A percentile compares a stretch with the other conserved stretches of the same genome.
Evolutionary conservation across 1,139 yeast species (phyloP).

Genomic region (Scheffersomyces quercinus): DNA sequence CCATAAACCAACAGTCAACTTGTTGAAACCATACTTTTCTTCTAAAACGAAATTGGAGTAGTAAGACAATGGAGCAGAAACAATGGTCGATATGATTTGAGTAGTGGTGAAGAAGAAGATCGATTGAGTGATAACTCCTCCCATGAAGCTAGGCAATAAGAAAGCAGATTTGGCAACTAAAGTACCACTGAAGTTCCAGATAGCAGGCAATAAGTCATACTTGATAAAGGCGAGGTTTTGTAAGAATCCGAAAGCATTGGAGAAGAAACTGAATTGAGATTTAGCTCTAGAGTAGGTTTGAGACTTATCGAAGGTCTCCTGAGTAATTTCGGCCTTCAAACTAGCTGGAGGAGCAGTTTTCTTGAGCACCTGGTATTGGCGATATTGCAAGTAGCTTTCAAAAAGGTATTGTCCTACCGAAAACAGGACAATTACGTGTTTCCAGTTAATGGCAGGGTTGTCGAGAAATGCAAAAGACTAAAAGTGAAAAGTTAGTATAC

Average conservation of each 20-base stretch:
- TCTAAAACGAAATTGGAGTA: slow-evolving; percentile 86
- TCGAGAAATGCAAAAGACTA: slow-evolving; percentile 45
- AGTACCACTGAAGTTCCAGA: slow-evolving; percentile 61
- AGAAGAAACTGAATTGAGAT: slow-evolving; percentile 64
- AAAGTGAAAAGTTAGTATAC: slow-evolving; percentile 8
- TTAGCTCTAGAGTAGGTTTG: slow-evolving; percentile 84
- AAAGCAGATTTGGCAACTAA: slow-evolving; percentile 32
- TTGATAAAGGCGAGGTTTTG: slow-evolving; percentile 61
- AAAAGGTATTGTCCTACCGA: slow-evolving; percentile 74
- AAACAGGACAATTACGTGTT: slow-evolving; percentile 68
- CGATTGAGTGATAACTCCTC: slow-evolving; percentile 67
- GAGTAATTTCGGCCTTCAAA: slow-evolving; percentile 63
- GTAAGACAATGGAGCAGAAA: slow-evolving; percentile 67
- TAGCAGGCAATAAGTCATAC: slow-evolving; percentile 63
- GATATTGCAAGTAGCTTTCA: slow-evolving; percentile 69
- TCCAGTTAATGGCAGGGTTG: slow-evolving; percentile 73
- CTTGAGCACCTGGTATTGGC: slow-evolving; percentile 73
- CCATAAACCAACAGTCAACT: slow-evolving; percentile 73
- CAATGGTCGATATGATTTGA: slow-evolving; percentile 48
- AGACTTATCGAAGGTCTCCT: slow-evolving; percentile 74
- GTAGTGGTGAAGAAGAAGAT: slow-evolving; percentile 54
- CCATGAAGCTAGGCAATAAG: slow-evolving; percentile 44
- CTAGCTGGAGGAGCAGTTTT: slow-evolving; percentile 60
- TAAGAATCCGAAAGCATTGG: slow-evolving; percentile 50
- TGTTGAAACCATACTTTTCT: slow-evolving; percentile 91